A percentile compares a stretch with the other conserved stretches of the same genome.
Conservation (phyloP, 805 yeast species). For the Torulaspora delbrueckii region DNA sequence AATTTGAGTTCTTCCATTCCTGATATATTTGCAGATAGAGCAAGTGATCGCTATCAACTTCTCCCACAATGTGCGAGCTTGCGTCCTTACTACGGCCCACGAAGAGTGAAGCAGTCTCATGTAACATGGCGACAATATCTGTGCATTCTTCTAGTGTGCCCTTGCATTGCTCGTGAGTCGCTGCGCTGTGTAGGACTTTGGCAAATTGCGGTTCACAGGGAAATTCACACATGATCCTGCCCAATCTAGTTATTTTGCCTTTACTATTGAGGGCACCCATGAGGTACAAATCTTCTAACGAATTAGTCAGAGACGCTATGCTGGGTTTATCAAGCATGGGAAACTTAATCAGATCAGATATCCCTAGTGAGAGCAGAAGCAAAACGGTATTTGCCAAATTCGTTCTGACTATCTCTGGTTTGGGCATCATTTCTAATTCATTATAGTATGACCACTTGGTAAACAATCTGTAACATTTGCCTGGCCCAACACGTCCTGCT, state of each 20-base stretch:
- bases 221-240: conserved; percentile 82
- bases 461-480: conserved; percentile 84
- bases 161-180: conserved; percentile 39
- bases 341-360: conserved; percentile 72
- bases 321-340: conserved; percentile 93
- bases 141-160: conserved; percentile 62
- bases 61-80: conserved; percentile 43
- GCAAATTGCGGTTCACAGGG: conserved; percentile 91
- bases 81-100: conserved; percentile 19
- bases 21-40: conserved; percentile 68
- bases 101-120: conserved; percentile 57
- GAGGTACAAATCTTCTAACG: conserved; percentile 77
- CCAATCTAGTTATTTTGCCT: conserved; percentile 73
- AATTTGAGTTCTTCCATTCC: conserved; percentile 68
- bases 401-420: conserved; percentile 88
- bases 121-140: conserved; percentile 76
- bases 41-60: conserved; percentile 64
- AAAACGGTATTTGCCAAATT: conserved; percentile 74
- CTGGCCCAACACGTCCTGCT: conserved; percentile 97
- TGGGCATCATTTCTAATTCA: conserved; percentile 73
- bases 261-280: conserved; percentile 78
- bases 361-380: conserved; percentile 74
- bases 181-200: conserved; percentile 63
- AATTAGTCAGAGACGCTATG: conserved; percentile 60
- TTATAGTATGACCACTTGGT: conserved; percentile 66